These are phyloP conservation scores for Botrytis elliptica DNA, from an alignment of 2,329 filamentous ascomycete species.

Conservation along the genomic window DNA sequence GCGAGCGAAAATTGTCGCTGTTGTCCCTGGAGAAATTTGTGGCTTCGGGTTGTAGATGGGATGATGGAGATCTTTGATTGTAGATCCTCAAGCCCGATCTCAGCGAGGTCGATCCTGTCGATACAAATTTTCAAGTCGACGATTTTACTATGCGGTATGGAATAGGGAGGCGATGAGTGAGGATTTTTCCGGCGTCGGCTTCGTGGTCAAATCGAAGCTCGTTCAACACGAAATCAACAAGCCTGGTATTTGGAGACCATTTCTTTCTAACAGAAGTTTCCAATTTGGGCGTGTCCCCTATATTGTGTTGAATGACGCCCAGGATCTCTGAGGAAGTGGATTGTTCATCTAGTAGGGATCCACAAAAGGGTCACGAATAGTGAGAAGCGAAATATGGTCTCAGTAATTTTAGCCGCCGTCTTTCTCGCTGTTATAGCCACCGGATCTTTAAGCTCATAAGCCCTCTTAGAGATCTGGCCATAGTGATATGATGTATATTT, in stretches of 20 bases:
- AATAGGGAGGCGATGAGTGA: too few species aligned
- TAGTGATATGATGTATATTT: background rate
- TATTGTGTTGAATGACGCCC: background rate
- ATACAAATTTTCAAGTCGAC: too few species aligned
- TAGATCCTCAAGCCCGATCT: too few species aligned
- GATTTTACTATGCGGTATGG: too few species aligned
- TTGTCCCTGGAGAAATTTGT: background rate
- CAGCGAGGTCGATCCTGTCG: too few species aligned
- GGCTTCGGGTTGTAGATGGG: background rate
- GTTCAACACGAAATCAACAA: too few species aligned
- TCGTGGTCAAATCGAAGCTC: too few species aligned
- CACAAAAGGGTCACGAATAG: background rate
- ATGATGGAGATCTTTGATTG: too few species aligned
- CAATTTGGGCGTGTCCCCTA: background rate
- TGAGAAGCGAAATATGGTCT: background rate
- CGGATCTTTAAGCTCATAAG: background rate
- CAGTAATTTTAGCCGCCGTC: too few species aligned
- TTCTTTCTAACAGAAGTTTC: rapidly evolving
- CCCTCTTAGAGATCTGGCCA: background rate
- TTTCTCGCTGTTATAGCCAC: too few species aligned
- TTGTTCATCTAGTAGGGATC: background rate
- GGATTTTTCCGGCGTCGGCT: too few species aligned
- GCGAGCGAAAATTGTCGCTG: background rate
- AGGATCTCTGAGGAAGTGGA: background rate
- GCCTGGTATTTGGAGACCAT: background rate